Base-by-base conservation (phyloP, 139 green algal species). In the Asterochloris erici region DNA sequence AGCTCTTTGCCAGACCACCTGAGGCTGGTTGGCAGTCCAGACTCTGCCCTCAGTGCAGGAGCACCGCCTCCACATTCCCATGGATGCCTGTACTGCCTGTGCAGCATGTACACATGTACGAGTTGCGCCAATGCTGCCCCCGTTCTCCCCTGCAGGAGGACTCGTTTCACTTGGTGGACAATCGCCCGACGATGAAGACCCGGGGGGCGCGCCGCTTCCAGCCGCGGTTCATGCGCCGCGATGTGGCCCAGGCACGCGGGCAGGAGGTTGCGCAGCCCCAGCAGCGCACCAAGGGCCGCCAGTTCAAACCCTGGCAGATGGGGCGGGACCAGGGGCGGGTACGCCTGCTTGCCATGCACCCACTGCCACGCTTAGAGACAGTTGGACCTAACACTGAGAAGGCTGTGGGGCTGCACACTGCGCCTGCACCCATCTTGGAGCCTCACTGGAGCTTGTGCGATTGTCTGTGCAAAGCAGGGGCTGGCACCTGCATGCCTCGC, bases 81-180 rank as follows among this genome's bases (percentile, higher is more conserved):
- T 38, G 0, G 21, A 54, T 54, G 70, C 24, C 21, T 77, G 73
- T 28, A 21, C 4, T 24, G 23, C 11, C 12, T 77, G 26, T 0
- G 0, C 47, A 77, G 2, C 21, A 12, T 62, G 24, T 62, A 28
- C 12, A 11, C 26, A 47, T 17, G 38, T 54, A 54, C 16, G 10
- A n/a, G 47, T 62, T 77, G 73, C 26, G 28, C 73, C 54, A 62
- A 77, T 9, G 21, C 13, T 47, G 74, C 74, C n/a, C 10, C 66
- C 74, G 62, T 13, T 27, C 4, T 27, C 16, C 16, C 38, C 14
- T 83, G 68, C 89, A 97, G 92, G 96, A 99, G 84, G 95, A 97
- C 74, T 93, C 88, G 1, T 99, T 99, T 89, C 93, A 98, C 73
- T 85, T 99, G 13, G 97, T 99, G 68, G 97, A 99, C 89, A 98